phyloP scores from a whole-genome alignment of 345 rosid genomes.

The Tarenaya hassleriana region DNA sequence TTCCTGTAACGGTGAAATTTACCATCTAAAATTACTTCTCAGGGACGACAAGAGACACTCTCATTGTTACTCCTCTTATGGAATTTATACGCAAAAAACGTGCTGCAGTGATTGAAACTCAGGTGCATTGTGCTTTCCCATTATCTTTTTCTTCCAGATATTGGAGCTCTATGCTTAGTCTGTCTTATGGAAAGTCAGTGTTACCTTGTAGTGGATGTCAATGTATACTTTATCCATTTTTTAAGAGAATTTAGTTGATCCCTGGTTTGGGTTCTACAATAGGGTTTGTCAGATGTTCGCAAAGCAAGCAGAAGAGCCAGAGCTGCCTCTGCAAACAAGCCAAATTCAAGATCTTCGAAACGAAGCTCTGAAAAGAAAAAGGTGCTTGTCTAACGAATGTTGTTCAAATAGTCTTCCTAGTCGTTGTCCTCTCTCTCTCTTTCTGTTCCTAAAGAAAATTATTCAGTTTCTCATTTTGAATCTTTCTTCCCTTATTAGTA shows the following conservation, averaged over 20 bases:
- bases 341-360: slow-evolving; percentile 38
- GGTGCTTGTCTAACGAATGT: slow-evolving; percentile 36
- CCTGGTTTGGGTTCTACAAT: slow-evolving; percentile 22
- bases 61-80: slow-evolving; percentile 67
- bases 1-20: not conserved
- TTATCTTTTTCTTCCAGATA: not conserved
- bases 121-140: slow-evolving; percentile 35
- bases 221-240: not conserved
- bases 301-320: slow-evolving; percentile 45
- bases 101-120: slow-evolving; percentile 48
- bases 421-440: slow-evolving; percentile 8
- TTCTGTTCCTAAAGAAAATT: not conserved
- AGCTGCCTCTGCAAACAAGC: slow-evolving; percentile 33
- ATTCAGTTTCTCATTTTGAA: not conserved
- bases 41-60: slow-evolving; percentile 47
- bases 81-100: slow-evolving; percentile 73
- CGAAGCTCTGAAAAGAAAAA: slow-evolving; percentile 52
- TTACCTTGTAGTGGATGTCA: not conserved
- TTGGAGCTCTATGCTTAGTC: not conserved
- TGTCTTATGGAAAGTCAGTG: not conserved
- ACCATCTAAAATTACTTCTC: slow-evolving; percentile 1
- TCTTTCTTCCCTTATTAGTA: slow-evolving; percentile 31
- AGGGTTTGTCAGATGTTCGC: slow-evolving; percentile 49
- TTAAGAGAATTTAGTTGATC: slow-evolving; percentile 4
- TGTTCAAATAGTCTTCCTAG: not conserved